Evolutionary conservation across 768 basidiomycete species (phyloP).

Genomic region (Grammothele lineata): DNA sequence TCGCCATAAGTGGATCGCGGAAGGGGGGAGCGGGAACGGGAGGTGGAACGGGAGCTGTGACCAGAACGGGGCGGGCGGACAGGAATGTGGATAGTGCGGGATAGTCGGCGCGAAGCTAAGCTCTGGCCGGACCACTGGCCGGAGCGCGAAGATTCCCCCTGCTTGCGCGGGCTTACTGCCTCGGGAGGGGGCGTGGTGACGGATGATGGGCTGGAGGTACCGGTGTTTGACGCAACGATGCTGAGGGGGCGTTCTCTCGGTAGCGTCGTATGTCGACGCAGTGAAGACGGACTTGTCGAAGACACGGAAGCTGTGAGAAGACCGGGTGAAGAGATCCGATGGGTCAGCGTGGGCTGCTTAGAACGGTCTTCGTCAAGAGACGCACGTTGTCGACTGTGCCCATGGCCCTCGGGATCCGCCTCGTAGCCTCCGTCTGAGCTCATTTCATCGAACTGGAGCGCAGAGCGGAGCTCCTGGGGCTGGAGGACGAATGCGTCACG

Average conservation of each 20-base stretch:
- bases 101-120: constrained; percentile 69
- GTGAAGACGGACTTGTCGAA: constrained; percentile 63
- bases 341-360: constrained; percentile 42
- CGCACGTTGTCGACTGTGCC: constrained; percentile 67
- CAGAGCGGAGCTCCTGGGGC: constrained; percentile 50
- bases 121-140: constrained; percentile 50
- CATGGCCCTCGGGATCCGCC: constrained; percentile 60
- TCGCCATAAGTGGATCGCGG: constrained; percentile 67
- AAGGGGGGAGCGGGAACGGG: constrained; percentile 90
- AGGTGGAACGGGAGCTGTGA: constrained; percentile 89
- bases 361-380: constrained; percentile 43
- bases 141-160: constrained; percentile 39
- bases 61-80: constrained; percentile 62
- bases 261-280: constrained; percentile 60
- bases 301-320: constrained; percentile 63
- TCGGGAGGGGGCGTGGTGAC: constrained; percentile 53
- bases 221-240: constrained; percentile 45
- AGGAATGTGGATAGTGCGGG: constrained; percentile 78
- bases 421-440: constrained; percentile 84
- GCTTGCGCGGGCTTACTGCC: constrained; percentile 60
- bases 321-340: constrained; percentile 51
- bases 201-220: constrained; percentile 47
- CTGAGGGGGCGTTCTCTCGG: constrained; percentile 65
- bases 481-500: constrained; percentile 61
- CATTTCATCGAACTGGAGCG: constrained; percentile 64